phyloP scores from a whole-genome alignment of 176 grass and related monocot genomes.

The Guadua angustifolia region DNA sequence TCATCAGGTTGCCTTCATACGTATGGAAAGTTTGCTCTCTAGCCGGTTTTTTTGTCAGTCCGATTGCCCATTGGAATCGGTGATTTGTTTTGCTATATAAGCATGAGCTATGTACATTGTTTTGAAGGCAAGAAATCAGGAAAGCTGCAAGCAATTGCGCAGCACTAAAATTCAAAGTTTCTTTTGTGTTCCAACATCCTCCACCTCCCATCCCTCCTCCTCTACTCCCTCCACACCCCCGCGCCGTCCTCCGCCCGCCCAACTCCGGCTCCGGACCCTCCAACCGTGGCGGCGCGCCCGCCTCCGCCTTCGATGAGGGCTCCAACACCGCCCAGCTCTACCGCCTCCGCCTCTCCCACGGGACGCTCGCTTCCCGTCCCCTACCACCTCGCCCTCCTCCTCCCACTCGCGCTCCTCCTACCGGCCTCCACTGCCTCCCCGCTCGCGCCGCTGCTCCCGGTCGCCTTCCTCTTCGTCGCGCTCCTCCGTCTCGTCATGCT shows the following conservation, averaged over 20 bases:
- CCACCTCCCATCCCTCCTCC: constrained; percentile 67
- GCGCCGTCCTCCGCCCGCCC: constrained; percentile 71
- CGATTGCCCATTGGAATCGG: too few relatives aligned
- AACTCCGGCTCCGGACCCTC: not conserved
- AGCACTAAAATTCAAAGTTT: too few relatives aligned
- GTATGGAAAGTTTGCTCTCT: too few relatives aligned
- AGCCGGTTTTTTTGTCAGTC: too few relatives aligned
- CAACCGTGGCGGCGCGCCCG: constrained; percentile 41
- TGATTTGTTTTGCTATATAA: too few relatives aligned
- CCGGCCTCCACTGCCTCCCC: constrained; percentile 13
- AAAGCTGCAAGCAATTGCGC: too few relatives aligned
- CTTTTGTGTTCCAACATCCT: too few relatives aligned
- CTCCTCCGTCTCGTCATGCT: constrained; percentile 58
- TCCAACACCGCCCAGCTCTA: constrained; percentile 66
- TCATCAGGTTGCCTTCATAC: too few relatives aligned
- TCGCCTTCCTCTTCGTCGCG: constrained; percentile 46
- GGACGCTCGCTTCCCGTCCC: constrained; percentile 59
- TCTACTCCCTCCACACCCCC: constrained; percentile 77
- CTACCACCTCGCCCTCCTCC: constrained; percentile 55
- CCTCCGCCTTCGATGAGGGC: constrained; percentile 51
- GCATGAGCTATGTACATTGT: too few relatives aligned
- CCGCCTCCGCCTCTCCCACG: constrained; percentile 76
- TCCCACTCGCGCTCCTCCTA: constrained; percentile 54
- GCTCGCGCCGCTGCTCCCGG: constrained; percentile 33
- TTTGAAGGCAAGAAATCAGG: too few relatives aligned